Percentiles rank a stretch among this genome's conserved stretches.
These are phyloP conservation scores for Discostella stelligeroides DNA, from an alignment of 108 stramenopile genomes.

Conservation along the genomic window DNA sequence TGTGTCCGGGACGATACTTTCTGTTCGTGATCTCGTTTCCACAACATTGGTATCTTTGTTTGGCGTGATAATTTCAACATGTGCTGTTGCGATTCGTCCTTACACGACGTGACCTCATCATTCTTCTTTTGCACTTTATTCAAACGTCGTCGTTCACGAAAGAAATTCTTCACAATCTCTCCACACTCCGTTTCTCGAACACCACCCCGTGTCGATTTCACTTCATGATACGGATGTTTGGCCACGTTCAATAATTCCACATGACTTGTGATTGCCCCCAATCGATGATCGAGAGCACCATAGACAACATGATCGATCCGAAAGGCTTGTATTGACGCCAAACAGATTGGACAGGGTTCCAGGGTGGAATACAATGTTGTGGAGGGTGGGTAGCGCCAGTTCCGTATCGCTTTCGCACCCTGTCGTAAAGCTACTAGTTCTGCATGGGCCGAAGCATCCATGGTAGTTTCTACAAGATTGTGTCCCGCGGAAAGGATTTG, in stretches of 20 bases:
- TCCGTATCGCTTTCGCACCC: slow-evolving; percentile 57
- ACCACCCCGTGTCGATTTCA: slow-evolving; percentile 63
- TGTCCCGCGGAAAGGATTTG: slow-evolving; percentile 67
- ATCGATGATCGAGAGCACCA: slow-evolving; percentile 77
- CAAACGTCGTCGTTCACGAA: slow-evolving; percentile 60
- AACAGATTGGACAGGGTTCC: slow-evolving; percentile 90
- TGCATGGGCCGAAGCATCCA: slow-evolving; percentile 90
- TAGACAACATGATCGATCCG: slow-evolving; percentile 79
- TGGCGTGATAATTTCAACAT: neutral
- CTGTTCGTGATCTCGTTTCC: too few species aligned
- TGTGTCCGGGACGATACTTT: too few species aligned
- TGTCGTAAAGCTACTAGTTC: slow-evolving; percentile 73
- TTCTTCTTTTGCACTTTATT: slow-evolving; percentile 12
- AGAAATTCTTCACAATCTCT: slow-evolving; percentile 69
- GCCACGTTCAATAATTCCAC: slow-evolving; percentile 64
- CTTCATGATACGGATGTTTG: slow-evolving; percentile 81
- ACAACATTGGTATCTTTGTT: neutral
- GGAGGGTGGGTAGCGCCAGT: slow-evolving; percentile 79
- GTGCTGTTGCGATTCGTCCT: too few species aligned
- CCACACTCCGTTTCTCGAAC: slow-evolving; percentile 66
- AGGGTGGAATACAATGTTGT: slow-evolving; percentile 83
- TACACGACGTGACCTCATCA: neutral
- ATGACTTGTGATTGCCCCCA: slow-evolving; percentile 79
- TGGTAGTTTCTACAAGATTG: slow-evolving; percentile 74
- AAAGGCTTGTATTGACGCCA: slow-evolving; percentile 85